Base-by-base conservation (phyloP, 495 filamentous ascomycete species). In the Poronia punctata region DNA sequence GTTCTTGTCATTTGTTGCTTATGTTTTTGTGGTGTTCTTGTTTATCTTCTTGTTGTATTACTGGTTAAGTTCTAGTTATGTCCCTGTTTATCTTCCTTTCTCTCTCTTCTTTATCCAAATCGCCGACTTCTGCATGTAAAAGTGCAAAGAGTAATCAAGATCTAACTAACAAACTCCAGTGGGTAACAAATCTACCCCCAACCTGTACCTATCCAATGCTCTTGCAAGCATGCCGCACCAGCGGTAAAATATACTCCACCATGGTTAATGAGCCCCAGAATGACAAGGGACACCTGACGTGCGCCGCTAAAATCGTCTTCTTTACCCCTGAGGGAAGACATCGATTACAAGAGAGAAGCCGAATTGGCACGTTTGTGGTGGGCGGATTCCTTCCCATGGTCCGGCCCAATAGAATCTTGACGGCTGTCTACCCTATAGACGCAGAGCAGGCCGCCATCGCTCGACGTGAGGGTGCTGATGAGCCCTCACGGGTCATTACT, bases 271-370 rank as follows among this genome's bases (percentile, higher is more conserved):
- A 45, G 0, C 53, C 61, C 4, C 38, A 53, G 11, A 23, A 33
- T 8, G 20, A 22, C 1, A 45, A 60, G 11, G n/a, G n/a, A n/a
- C n/a, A n/a, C 24, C n/a, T n/a, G n/a, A n/a, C n/a, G 25, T 28
- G 25, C 25, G 43, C 66, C 0, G 64, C 60, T 0, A 66, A 64
- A 37, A 38, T 70, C 2, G 54, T 60, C 7, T 68, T 70, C 40
- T 68, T 70, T 17, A 55, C 60, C 6, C 33, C 49, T 6, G 18
- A 19, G 0, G 59, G 55, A 0, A 57, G 58, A 1, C 40, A 49
- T 15, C 30, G 25, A 8, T 47, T 57, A 6, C 18, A 47, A 7
- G 25, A 34, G 3, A 22, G 43, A 19, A 26, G 41, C 0, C 17
- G 25, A 20, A 23, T 38, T 0, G 51, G 54, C 18, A 11, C 29